phyloP scores from a whole-genome alignment of 2,329 filamentous ascomycete genomes.

The Simplicillium sp. region DNA sequence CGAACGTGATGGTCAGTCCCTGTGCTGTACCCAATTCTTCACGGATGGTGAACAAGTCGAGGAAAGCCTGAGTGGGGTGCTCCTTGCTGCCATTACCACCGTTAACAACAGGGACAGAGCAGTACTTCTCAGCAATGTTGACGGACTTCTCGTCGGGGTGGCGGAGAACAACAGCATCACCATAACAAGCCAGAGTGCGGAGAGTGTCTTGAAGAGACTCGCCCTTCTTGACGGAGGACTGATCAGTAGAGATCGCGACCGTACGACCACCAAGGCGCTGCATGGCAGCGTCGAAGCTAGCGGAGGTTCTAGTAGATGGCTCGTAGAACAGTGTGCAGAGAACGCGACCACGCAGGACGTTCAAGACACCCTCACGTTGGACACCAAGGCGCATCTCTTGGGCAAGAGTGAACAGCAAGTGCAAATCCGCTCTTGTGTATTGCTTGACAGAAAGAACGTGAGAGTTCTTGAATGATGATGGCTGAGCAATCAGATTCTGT shows the following conservation, averaged over 20 bases:
- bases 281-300: constrained; percentile 97
- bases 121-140: constrained; percentile 76
- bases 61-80: constrained; percentile 94
- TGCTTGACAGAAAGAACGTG: constrained; percentile 89
- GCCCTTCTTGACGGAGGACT: constrained; percentile 88
- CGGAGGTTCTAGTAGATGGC: constrained; percentile 89
- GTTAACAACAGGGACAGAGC: constrained; percentile 88
- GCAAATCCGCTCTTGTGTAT: constrained; percentile 79
- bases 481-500: constrained; percentile 60
- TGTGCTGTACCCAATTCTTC: constrained; percentile 95
- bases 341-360: constrained; percentile 76
- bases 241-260: constrained; percentile 69
- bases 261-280: constrained; percentile 89
- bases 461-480: constrained; percentile 78
- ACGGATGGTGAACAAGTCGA: constrained; percentile 96
- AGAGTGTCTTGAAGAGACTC: constrained; percentile 90
- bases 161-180: constrained; percentile 89
- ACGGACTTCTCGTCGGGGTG: constrained; percentile 79
- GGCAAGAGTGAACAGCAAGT: constrained; percentile 89
- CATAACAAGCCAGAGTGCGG: constrained; percentile 87
- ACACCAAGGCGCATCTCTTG: constrained; percentile 97
- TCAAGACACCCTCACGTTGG: constrained; percentile 81
- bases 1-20: constrained; percentile 90
- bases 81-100: constrained; percentile 93
- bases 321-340: constrained; percentile 95